Evolutionary conservation across 2,329 filamentous ascomycete genomes (phyloP), one percentile per base, ranked within the genome.

Genomic region (Neospermospora avenae): DNA sequence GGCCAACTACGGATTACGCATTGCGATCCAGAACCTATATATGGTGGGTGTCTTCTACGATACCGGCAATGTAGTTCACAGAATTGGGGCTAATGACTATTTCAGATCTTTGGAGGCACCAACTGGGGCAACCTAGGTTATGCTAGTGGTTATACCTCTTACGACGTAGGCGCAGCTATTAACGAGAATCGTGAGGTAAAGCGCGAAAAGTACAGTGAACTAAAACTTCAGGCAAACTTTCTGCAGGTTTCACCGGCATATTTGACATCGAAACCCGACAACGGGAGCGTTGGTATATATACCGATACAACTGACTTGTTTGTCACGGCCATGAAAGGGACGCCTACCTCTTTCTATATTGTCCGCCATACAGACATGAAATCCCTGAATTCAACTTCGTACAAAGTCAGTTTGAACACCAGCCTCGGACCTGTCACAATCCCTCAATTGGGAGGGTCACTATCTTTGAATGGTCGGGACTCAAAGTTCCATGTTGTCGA

Each of bases 401-500:
- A 86, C 72, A 79, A 78, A 48, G 71, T 87, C 5, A 74, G 77
- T 4, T 77, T 86, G 8, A 79, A 78, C 46, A 87, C 84, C 0
- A 85, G 83, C 0, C 74, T 74, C 16, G 84, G 84, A 1, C 71
- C 76, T 4, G 62, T 86, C 8, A 81, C 77, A 0, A 76, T 87
- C 14, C 84, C 84, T 1, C 78, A 80, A 58, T 75, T 78, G 48
- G 77, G 74, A 1, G 75, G 75, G 0, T 68, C 71, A 0, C 78
- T 86, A 46, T 74, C 79, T 5, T 76, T 88, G 42, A 80, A 85
- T 58, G 85, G 85, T 1, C 81, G 85, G 39, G 81, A 86, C 58
- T 80, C 83, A 7, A 86, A 87, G 75, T 81, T 87, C 16, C 70
- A 86, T 3, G 81, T 84, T 0, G 84, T 83, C 0, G 84, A 87